Percentiles rank a stretch among this genome's conserved stretches.
Conservation (phyloP, 2,329 filamentous ascomycete genomes). For the Incumbomyces delicatus region DNA sequence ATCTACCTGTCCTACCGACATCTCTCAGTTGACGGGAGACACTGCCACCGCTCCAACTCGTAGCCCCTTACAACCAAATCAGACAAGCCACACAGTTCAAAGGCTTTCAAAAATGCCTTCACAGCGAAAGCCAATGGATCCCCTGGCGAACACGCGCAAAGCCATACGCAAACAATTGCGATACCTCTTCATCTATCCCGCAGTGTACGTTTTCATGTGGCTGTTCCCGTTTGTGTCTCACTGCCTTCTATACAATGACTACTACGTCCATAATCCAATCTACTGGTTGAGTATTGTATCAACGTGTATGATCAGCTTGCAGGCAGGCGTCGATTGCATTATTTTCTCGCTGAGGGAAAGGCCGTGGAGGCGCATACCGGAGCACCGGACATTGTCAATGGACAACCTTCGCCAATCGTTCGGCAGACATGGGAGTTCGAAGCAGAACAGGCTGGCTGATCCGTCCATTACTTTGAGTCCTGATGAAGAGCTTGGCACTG, state of each 20-base stretch:
- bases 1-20: neutral
- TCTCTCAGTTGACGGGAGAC: neutral
- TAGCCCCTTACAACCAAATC: neutral
- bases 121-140: slow-evolving; percentile 9
- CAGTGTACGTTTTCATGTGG: slow-evolving; percentile 65
- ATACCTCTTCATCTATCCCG: slow-evolving; percentile 65
- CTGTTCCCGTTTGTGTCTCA: slow-evolving; percentile 59
- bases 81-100: neutral
- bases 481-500: neutral
- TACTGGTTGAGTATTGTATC: slow-evolving; percentile 47
- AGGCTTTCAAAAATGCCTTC: neutral
- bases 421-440: neutral
- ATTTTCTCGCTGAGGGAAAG: slow-evolving; percentile 62
- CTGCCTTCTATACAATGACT: slow-evolving; percentile 48
- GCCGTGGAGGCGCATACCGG: slow-evolving; percentile 45
- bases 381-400: slow-evolving; percentile 11
- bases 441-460: neutral
- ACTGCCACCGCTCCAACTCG: neutral
- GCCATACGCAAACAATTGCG: slow-evolving; percentile 59
- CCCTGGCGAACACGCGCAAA: slow-evolving; percentile 35
- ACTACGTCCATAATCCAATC: slow-evolving; percentile 42
- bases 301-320: slow-evolving; percentile 51
- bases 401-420: neutral
- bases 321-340: slow-evolving; percentile 58
- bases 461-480: neutral